Evolutionary conservation across 106 monocot genomes (phyloP).

Genomic region (Dioscorea zingiberensis): DNA sequence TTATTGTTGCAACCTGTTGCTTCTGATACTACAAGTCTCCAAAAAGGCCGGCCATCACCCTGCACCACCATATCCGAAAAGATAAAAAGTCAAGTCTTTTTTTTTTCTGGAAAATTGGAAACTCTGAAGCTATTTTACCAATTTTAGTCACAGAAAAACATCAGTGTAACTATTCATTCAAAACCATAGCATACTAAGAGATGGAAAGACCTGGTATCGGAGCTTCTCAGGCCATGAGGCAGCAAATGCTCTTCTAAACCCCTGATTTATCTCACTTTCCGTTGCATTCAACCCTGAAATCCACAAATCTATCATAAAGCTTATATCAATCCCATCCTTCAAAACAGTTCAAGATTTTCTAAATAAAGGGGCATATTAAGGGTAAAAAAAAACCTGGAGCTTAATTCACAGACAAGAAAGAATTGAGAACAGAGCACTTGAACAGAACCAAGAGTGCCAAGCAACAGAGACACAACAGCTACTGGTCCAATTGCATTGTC

Average conservation of each 20-base stretch:
- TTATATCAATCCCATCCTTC: too few relatives aligned
- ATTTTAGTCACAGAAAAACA: too few relatives aligned
- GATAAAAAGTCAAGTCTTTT: background rate
- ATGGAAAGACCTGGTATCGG: slow-evolving; percentile 59
- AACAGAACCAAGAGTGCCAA: slow-evolving; percentile 51
- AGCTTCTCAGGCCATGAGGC: slow-evolving; percentile 84
- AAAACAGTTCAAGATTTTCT: too few relatives aligned
- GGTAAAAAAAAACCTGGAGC: too few relatives aligned
- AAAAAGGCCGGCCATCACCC: slow-evolving; percentile 90
- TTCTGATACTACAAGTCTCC: slow-evolving; percentile 80
- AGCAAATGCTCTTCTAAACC: slow-evolving; percentile 54
- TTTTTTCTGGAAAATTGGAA: too few relatives aligned
- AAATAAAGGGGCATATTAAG: too few relatives aligned
- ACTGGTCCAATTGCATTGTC: slow-evolving; percentile 68
- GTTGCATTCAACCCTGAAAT: slow-evolving; percentile 34
- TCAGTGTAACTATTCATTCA: too few relatives aligned
- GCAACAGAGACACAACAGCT: slow-evolving; percentile 52
- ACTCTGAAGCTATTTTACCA: too few relatives aligned
- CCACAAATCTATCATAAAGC: too few relatives aligned
- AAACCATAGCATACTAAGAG: too few relatives aligned
- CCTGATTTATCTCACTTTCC: slow-evolving; percentile 58
- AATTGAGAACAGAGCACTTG: too few relatives aligned
- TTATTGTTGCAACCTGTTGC: slow-evolving; percentile 67
- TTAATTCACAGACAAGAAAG: too few relatives aligned
- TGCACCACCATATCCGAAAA: slow-evolving; percentile 3